A percentile compares a stretch with the other conserved stretches of the same genome.
phyloP scores from a whole-genome alignment of 768 basidiomycete species.

The Podaxis sp. region DNA sequence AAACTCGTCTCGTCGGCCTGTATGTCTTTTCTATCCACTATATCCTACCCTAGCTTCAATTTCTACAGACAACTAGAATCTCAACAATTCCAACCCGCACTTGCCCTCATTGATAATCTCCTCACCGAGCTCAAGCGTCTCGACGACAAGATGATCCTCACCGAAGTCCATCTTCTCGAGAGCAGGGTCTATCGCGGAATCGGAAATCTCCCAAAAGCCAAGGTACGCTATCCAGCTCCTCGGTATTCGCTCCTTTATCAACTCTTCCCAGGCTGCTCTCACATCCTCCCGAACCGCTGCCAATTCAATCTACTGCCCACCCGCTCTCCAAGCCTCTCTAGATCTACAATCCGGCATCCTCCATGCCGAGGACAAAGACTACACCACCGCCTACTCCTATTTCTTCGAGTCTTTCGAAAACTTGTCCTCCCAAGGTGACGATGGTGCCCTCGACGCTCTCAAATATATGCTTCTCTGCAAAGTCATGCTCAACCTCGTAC shows the following conservation, averaged over 20 bases:
- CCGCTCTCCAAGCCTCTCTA: conserved; percentile 42
- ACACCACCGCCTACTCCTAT: conserved; percentile 95
- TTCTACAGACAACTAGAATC: conserved; percentile 66
- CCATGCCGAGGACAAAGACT: conserved; percentile 97
- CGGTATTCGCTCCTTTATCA: conserved; percentile 20
- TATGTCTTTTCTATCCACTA: conserved; percentile 24
- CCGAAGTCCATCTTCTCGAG: conserved; percentile 94
- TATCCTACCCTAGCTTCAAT: conserved; percentile 2
- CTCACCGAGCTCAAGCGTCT: conserved; percentile 88
- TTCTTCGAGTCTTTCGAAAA: conserved; percentile 98
- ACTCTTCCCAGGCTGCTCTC: conserved; percentile 61
- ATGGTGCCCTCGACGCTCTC: conserved; percentile 75
- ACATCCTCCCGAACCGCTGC: conserved; percentile 92
- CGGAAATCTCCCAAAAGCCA: conserved; percentile 86
- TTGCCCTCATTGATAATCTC: conserved; percentile 81
- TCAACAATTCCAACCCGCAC: conserved; percentile 72
- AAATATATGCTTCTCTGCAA: conserved; percentile 99
- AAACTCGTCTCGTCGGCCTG: conserved; percentile 83
- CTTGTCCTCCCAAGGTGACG: conserved; percentile 73
- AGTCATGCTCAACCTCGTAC: conserved; percentile 92
- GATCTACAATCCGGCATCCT: conserved; percentile 68
- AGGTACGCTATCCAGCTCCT: conserved; percentile 44
- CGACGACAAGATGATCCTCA: conserved; percentile 97
- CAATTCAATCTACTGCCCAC: conserved; percentile 88
- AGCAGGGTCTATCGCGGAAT: conserved; percentile 88